phyloP scores from a whole-genome alignment of 2,329 filamentous ascomycete genomes.

The Colletotrichum trifolii region DNA sequence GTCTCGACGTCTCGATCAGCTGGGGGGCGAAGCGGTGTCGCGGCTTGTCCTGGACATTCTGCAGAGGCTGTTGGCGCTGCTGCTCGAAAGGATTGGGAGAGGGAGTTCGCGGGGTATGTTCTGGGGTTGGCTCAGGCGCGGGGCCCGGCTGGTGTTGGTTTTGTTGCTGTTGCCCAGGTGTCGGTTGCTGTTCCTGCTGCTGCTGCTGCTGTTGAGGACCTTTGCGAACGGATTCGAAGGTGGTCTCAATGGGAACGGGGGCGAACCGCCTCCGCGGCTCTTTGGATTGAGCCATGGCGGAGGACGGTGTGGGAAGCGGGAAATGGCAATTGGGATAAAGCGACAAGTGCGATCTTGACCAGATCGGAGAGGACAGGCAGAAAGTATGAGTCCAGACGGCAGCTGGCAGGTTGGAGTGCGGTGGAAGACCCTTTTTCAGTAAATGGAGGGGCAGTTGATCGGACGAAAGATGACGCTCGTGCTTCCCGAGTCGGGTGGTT shows the following conservation, averaged over 20 bases:
- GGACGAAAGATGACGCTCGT: constrained; percentile 29
- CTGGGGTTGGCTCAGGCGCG: constrained; percentile 68
- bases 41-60: constrained; percentile 29
- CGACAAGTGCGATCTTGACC: constrained; percentile 14
- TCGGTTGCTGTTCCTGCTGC: constrained; percentile 35
- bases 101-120: constrained; percentile 62
- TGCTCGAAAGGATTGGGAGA: constrained; percentile 49
- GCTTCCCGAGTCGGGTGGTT: constrained; percentile 9
- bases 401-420: constrained; percentile 1
- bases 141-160: constrained; percentile 52
- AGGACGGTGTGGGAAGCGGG: constrained; percentile 8
- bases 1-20: constrained; percentile 81
- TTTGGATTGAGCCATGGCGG: constrained; percentile 52
- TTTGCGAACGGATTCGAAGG: constrained; percentile 66
- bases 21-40: constrained; percentile 76
- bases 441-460: constrained; percentile 21
- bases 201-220: constrained; percentile 37
- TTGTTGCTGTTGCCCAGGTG: constrained; percentile 28
- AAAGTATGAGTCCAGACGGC: constrained; percentile 15
- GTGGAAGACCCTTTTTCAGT: constrained; percentile 25
- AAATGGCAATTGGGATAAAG: not conserved
- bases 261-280: constrained; percentile 69
- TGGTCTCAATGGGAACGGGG: constrained; percentile 79
- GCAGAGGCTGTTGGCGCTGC: constrained; percentile 52
- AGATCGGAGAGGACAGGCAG: constrained; percentile 15